Base-by-base conservation (phyloP, 257 asterid species). In the Penstemon davidsonii region DNA sequence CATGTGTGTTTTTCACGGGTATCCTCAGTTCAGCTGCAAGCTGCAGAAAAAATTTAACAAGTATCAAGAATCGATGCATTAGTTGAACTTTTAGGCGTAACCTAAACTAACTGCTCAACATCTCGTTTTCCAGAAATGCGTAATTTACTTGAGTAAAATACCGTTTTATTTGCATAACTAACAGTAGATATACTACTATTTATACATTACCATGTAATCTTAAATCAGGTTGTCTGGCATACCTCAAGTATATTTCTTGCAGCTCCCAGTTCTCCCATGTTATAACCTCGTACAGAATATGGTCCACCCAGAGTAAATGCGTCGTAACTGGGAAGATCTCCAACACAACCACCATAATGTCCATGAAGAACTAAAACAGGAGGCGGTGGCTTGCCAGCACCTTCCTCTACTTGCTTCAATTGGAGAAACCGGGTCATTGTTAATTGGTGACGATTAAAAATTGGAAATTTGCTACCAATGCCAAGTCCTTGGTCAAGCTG, bases 401-500 rank as follows among this genome's bases (percentile, higher is more conserved):
- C 99, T 80, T 94, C 99, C 82, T 88, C 91, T n/a, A 87, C 98
- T 75, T 87, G 75, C 80, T 68, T 91, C 78, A 94, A 70, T 71
- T 83, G 96, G 73, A 94, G 61, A 76, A 91, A 94, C 69, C 73
- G 87, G 8, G 97, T 88, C 25, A 82, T 33, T 38, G 99, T 88
- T 76, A 94, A 63, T 76, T 94, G 96, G 86, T 88, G 96, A 25
- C 99, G 95, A 73, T 94, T 94, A 72, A 94, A 94, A 84, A 94
- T 72, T 4, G 97, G 96, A 62, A 79, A 77, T 66, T 84, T 91
- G 77, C 86, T 91, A 44, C 99, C 99, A 6, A 88, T 68, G 18
- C 97, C 97, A 55, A 91, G 77, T 73, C 99, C 97, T 87, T 94
- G 99, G 70, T 94, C 99, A 72, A 94, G 80, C 99, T 94, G 93